These are phyloP conservation scores for Trichoderma hamatum DNA, from an alignment of 2,329 filamentous ascomycete species.

Conservation along the genomic window DNA sequence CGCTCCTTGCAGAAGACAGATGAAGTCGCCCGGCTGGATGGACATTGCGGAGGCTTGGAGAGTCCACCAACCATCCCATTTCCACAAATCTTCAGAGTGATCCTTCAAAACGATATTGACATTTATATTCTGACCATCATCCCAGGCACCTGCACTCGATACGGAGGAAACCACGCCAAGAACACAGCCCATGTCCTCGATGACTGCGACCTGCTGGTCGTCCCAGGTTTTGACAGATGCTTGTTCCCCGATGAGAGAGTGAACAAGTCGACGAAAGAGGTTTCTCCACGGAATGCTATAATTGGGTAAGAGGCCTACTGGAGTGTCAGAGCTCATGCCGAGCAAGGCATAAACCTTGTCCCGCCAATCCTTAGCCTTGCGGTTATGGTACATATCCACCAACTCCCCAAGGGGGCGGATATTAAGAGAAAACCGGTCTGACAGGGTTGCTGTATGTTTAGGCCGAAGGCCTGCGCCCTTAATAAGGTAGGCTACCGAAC, in stretches of 20 bases:
- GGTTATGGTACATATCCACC: background rate
- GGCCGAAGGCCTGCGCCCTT: background rate
- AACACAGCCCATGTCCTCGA: background rate
- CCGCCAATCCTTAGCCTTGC: background rate
- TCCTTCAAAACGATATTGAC: too few species aligned
- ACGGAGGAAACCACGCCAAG: background rate
- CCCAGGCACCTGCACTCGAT: background rate
- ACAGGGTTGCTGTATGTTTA: background rate
- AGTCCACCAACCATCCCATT: background rate
- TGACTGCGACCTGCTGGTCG: background rate
- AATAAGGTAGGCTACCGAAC: background rate
- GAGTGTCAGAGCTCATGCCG: background rate
- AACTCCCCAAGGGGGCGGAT: background rate
- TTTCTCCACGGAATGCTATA: background rate
- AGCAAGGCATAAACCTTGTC: background rate
- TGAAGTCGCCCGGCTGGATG: background rate
- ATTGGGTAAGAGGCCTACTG: background rate
- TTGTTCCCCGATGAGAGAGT: background rate
- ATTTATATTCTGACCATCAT: background rate
- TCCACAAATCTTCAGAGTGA: too few species aligned
- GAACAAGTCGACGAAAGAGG: background rate
- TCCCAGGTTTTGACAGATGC: background rate
- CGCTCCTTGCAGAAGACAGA: background rate
- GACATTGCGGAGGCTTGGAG: background rate
- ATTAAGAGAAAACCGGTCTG: background rate